Percentiles rank a stretch among this genome's conserved stretches.
Evolutionary conservation across 2,329 filamentous ascomycete genomes (phyloP).

Genomic region (Chrysoporthe austroafricana): DNA sequence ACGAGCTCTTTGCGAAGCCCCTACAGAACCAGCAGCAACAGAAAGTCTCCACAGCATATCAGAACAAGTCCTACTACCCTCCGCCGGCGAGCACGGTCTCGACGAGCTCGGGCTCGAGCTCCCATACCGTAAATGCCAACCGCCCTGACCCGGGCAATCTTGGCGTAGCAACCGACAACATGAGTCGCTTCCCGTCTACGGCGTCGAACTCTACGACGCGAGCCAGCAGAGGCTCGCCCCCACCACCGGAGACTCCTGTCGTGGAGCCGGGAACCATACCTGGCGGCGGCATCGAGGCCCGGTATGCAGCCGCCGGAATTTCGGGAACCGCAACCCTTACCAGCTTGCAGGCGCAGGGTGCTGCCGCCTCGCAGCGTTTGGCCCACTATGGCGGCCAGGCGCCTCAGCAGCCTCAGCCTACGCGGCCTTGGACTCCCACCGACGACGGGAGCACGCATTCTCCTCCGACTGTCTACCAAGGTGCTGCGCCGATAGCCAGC

Average conservation of each 20-base stretch:
- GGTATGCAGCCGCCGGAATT: constrained; percentile 90
- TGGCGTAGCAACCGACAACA: constrained; percentile 50
- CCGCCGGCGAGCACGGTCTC: constrained; percentile 50
- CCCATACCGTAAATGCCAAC: constrained; percentile 18
- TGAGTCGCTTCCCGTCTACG: constrained; percentile 74
- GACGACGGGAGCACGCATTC: constrained; percentile 86
- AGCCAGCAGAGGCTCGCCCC: constrained; percentile 89
- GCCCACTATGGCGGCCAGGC: constrained; percentile 72
- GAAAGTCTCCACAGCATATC: constrained; percentile 50
- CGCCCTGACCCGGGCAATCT: constrained; percentile 37
- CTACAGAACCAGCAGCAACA: constrained; percentile 51
- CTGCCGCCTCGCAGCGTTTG: constrained; percentile 78
- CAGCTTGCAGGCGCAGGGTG: constrained; percentile 70
- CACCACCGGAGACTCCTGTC: constrained; percentile 90
- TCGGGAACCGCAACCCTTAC: constrained; percentile 83
- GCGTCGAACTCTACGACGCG: constrained; percentile 92
- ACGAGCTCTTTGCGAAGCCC: constrained; percentile 77
- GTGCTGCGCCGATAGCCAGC: constrained; percentile 69
- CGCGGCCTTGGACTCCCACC: constrained; percentile 91
- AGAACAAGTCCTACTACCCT: constrained; percentile 64
- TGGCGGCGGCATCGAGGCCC: constrained; percentile 83
- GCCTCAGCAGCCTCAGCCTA: constrained; percentile 45
- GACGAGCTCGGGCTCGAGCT: constrained; percentile 32
- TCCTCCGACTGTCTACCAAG: constrained; percentile 90
- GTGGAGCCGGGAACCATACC: constrained; percentile 72